Percentiles rank a stretch among this genome's conserved stretches.
These are phyloP conservation scores for Endothia cerciana DNA, from an alignment of 2,329 filamentous ascomycete species.

Conservation along the genomic window DNA sequence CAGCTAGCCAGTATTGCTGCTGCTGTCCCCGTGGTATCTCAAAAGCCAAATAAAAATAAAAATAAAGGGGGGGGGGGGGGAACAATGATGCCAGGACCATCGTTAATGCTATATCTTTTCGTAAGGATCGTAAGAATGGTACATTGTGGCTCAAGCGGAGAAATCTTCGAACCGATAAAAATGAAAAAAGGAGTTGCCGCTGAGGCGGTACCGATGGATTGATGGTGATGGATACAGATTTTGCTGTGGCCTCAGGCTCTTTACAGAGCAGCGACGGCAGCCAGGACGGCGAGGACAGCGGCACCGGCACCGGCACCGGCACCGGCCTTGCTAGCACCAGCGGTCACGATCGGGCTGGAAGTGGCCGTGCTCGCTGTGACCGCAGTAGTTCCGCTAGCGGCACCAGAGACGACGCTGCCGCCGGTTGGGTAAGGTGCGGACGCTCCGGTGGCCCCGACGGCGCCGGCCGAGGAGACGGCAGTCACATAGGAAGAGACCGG, in stretches of 20 bases:
- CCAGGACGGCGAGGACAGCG: slow-evolving; percentile 48
- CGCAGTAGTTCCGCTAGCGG: slow-evolving; percentile 40
- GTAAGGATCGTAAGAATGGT: slow-evolving; percentile 64
- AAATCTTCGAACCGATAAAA: slow-evolving; percentile 11
- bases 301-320: slow-evolving; percentile 53
- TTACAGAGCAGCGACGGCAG: slow-evolving; percentile 53
- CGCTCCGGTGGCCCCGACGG: slow-evolving; percentile 33
- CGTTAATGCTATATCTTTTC: slow-evolving; percentile 43
- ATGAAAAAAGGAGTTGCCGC: slow-evolving; percentile 21
- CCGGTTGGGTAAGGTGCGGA: slow-evolving; percentile 32
- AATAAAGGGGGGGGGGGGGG: too few species aligned
- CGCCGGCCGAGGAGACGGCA: slow-evolving; percentile 32
- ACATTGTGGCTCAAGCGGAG: slow-evolving; percentile 34
- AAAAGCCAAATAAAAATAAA: slow-evolving; percentile 23
- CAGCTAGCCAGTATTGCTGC: slow-evolving; percentile 11
- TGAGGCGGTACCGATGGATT: slow-evolving; percentile 10
- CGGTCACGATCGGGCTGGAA: slow-evolving; percentile 39
- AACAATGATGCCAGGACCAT: slow-evolving; percentile 33
- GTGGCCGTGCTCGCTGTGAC: slow-evolving; percentile 39
- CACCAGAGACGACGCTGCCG: slow-evolving; percentile 32
- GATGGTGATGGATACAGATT: slow-evolving; percentile 2
- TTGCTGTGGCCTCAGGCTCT: slow-evolving; percentile 10
- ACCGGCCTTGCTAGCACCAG: slow-evolving; percentile 41
- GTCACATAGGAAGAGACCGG: slow-evolving; percentile 43
- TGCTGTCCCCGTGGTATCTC: slow-evolving; percentile 21